phyloP scores from a whole-genome alignment of 192 early-diverging fungal genomes.

The Piromyces finnis region DNA sequence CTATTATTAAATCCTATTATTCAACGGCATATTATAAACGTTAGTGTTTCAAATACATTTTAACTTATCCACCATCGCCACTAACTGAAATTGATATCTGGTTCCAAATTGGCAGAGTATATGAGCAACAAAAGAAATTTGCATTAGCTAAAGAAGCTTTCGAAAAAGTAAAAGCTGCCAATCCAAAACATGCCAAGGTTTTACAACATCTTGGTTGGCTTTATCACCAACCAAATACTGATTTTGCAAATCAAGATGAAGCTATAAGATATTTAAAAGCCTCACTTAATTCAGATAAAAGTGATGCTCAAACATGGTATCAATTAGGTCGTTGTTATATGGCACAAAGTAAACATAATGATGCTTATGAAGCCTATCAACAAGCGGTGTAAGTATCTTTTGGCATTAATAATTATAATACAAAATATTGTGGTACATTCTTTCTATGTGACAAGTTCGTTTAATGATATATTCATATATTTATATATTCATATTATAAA shows the following conservation, averaged over 20 bases:
- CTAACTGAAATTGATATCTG: conserved; percentile 89
- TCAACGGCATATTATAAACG: too few species aligned
- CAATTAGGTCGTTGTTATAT: conserved; percentile 91
- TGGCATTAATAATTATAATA: too few species aligned
- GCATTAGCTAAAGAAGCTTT: conserved; percentile 68
- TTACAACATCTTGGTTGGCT: conserved; percentile 92
- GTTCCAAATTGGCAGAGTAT: conserved; percentile 96
- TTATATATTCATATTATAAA: too few species aligned
- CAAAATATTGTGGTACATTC: too few species aligned
- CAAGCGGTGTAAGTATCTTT: conserved; percentile 67
- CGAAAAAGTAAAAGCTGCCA: conserved; percentile 72
- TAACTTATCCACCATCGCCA: conserved; percentile 21
- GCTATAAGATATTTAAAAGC: conserved; percentile 68
- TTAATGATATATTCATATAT: too few species aligned
- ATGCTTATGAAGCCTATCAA: conserved; percentile 95
- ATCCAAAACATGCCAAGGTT: conserved; percentile 85
- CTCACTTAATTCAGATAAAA: conserved; percentile 60
- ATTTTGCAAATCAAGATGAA: conserved; percentile 64
- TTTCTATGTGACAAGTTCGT: too few species aligned
- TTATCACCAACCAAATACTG: conserved; percentile 73
- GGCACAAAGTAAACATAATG: conserved; percentile 81
- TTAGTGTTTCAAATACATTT: background rate
- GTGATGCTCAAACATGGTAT: conserved; percentile 89
- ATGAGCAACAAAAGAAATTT: conserved; percentile 84
- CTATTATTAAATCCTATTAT: too few species aligned